phyloP scores from a whole-genome alignment of 768 basidiomycete species.

The Boletus tylopilopsis region DNA sequence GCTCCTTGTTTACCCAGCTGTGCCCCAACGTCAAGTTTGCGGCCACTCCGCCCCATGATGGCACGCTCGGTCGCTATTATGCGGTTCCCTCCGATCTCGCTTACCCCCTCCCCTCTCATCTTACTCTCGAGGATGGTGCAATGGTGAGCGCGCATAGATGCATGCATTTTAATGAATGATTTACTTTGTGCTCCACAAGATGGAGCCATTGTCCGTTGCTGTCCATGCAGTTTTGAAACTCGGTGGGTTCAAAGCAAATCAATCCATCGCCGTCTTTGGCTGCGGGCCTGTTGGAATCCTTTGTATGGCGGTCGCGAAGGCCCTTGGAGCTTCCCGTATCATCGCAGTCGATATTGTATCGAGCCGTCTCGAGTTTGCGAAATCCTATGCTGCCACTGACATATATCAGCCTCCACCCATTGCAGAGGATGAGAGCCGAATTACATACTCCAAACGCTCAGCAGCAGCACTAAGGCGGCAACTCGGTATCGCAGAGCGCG shows the following conservation, averaged over 20 bases:
- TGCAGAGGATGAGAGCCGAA: constrained; percentile 61
- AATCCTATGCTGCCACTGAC: constrained; percentile 79
- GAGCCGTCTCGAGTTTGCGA: constrained; percentile 81
- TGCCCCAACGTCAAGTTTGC: constrained; percentile 87
- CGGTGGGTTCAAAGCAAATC: constrained; percentile 65
- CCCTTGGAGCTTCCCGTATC: constrained; percentile 80
- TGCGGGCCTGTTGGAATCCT: constrained; percentile 88
- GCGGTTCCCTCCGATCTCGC: constrained; percentile 81
- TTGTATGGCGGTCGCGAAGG: constrained; percentile 95
- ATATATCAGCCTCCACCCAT: constrained; percentile 58
- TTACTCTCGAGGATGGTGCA: constrained; percentile 91
- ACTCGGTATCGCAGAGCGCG: constrained; percentile 69
- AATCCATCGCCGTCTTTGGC: constrained; percentile 82
- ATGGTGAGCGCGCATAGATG: constrained; percentile 52
- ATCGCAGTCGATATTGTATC: constrained; percentile 81
- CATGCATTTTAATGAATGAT: not conserved
- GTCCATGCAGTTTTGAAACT: constrained; percentile 83
- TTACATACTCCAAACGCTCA: constrained; percentile 70
- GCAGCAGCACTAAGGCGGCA: constrained; percentile 60
- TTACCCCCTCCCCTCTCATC: constrained; percentile 76
- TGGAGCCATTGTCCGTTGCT: constrained; percentile 92
- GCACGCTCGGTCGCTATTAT: constrained; percentile 86
- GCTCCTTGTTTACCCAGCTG: constrained; percentile 43
- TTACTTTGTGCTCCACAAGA: constrained; percentile 42
- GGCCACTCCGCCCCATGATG: constrained; percentile 91